Conservation (phyloP, 148 eudicot species). For the Beta vulgaris region DNA sequence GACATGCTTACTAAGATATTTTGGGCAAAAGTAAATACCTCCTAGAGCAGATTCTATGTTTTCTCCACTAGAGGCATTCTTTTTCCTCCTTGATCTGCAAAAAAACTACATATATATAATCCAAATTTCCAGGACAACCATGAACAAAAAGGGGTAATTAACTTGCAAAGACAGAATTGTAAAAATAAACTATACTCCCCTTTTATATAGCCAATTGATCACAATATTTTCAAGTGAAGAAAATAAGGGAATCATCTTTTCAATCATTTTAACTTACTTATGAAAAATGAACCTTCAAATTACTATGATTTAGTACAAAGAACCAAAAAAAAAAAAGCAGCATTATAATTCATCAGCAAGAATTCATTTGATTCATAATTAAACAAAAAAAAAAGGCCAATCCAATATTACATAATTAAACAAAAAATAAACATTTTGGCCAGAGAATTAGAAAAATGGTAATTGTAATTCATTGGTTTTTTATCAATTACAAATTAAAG, state of each 20-base stretch:
- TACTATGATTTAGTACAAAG: too few relatives aligned
- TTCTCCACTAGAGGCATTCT: slow-evolving; percentile 47
- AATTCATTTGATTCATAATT: not conserved
- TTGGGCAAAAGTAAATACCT: slow-evolving; percentile 27
- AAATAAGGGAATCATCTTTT: not conserved
- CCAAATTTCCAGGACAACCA: not conserved
- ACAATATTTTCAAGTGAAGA: not conserved
- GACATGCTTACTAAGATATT: not conserved
- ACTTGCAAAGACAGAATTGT: not conserved
- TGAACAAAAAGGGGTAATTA: not conserved
- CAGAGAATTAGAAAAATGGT: not conserved
- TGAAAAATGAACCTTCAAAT: too few relatives aligned
- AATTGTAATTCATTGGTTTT: not conserved
- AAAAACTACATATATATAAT: not conserved
- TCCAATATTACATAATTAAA: not conserved
- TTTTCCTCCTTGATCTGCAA: slow-evolving; percentile 52
- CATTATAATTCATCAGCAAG: not conserved
- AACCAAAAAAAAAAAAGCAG: too few relatives aligned
- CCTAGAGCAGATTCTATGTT: slow-evolving; percentile 40
- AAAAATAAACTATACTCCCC: not conserved
- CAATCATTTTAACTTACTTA: not conserved
- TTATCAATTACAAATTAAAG: too few relatives aligned
- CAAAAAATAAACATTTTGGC: not conserved
- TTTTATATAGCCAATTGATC: slow-evolving; percentile 2
- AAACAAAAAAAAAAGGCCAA: not conserved